Evolutionary conservation across 2,329 filamentous ascomycete genomes (phyloP), one percentile per base, ranked within the genome.

Genomic region (Didymella pinodella): DNA sequence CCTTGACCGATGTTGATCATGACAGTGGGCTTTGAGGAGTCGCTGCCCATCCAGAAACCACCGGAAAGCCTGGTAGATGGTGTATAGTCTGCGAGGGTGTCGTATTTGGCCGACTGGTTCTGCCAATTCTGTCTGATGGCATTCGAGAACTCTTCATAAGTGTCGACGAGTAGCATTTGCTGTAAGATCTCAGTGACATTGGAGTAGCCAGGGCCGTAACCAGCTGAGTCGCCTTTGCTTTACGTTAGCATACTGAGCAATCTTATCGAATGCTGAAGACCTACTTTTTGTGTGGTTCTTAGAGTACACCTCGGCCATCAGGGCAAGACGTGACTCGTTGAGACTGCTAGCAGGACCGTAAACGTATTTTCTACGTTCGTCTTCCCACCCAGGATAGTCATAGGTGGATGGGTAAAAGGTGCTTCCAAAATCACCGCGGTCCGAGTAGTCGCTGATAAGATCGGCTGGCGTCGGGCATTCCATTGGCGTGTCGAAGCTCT

Each of bases 51-150:
- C 67, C 65, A 72, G 5, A 72, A 22, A 2, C 68, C 68, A 11
- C 67, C 68, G 7, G 28, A 14, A 84, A 50, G 93, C 81, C 45
- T 38, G 10, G 60, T 44, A 11, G 20, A 63, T 12, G 60, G 48
- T 1, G 52, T 47, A 22, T 34, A 48, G n/a, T 44, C 18, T 7
- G 2, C 1, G 2, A 18, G 12, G 28, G 7, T 29, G 71, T 93
- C 90, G 32, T 95, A 49, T 20, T 16, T 26, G 3, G 7, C 28
- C 8, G 54, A 55, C 16, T 54, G 87, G 85, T 55, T 92, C 82
- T 34, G 90, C 90, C 4, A 87, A 48, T 96, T 84, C 60, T 85
- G 88, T 11, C 81, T 70, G 51, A 88, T 85, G 22, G 62, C 59
- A 12, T 57, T 29, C 5, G 43, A 48, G 75, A 96, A 95, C 0